Conservation (phyloP, 257 asterid species). For the Plantago major region DNA sequence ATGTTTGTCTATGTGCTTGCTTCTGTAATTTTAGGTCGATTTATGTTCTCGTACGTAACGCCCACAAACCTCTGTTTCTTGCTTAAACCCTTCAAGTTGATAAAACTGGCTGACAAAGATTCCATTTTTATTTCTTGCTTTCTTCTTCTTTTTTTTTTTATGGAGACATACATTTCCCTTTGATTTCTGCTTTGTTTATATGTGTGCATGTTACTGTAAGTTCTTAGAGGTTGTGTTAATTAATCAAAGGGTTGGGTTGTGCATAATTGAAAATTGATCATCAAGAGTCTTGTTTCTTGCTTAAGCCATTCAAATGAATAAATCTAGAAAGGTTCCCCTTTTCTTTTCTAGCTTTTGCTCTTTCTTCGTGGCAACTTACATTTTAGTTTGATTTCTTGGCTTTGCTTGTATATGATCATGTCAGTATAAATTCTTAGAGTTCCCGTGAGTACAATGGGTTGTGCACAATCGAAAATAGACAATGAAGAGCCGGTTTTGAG, state of each 20-base stretch:
- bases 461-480: constrained; percentile 83
- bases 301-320: background rate
- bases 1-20: too few relatives aligned
- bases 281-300: background rate
- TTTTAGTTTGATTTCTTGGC: background rate
- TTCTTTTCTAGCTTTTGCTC: background rate
- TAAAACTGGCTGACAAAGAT: too few relatives aligned
- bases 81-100: too few relatives aligned
- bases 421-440: constrained; percentile 15
- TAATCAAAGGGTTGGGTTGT: too few relatives aligned
- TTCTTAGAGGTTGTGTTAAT: background rate
- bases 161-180: background rate
- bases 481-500: constrained; percentile 87
- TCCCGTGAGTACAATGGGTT: constrained; percentile 49
- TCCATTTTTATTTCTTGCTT: too few relatives aligned
- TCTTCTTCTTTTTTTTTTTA: background rate
- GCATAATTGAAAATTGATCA: background rate
- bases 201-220: background rate
- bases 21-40: too few relatives aligned
- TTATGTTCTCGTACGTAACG: too few relatives aligned
- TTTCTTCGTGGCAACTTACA: background rate
- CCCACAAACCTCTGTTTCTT: too few relatives aligned
- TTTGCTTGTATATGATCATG: background rate
- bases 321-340: background rate
- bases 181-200: background rate